Evolutionary conservation across 306 rosid species (phyloP), one percentile per base, ranked within the genome.

Genomic region (Fragaria ananassa): DNA sequence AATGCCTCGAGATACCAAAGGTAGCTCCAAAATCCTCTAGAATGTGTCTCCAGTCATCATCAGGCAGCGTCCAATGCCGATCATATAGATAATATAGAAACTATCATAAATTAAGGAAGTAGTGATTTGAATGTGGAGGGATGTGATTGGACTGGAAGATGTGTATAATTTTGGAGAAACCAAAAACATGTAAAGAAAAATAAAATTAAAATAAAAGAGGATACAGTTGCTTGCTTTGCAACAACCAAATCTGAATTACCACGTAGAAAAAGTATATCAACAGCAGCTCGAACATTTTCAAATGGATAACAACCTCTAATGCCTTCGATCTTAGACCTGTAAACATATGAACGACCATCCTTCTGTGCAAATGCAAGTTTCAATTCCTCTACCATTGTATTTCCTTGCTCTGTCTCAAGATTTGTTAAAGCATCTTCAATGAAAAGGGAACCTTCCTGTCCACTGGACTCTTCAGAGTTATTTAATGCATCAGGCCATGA

Each of bases 181-280:
- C 75, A 27, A 71, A 18, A 76, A 72, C 71, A 21, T 61, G 17
- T 13, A 64, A 67, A 39, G 4, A 29, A 17, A 61, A 5, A 61
- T 11, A 27, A 60, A 25, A 60, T 4, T 1, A 27, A 12, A 29
- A 11, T 60, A 27, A 13, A 53, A 62, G 82, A 93, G 97, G 99
- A 96, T 96, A 93, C 99, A 81, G 89, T 96, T 64, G 99, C 99
- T 89, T 89, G 96, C 86, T 96, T 96, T 42, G 99, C 96, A 81
- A 91, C 86, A 78, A 88, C 93, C 83, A 81, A 78, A 80, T 88
- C 93, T 78, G 96, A 93, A 86, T 96, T 86, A 81, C 97, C 98
- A 79, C 57, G 81, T 68, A 96, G 75, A 83, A 96, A 96, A 80
- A 96, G 97, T 39, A 91, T 77, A 81, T 96, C 97, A 62, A 89